Evolutionary conservation across 2,329 filamentous ascomycete genomes (phyloP), one percentile per base, ranked within the genome.

Genomic region (Graphium sp.): DNA sequence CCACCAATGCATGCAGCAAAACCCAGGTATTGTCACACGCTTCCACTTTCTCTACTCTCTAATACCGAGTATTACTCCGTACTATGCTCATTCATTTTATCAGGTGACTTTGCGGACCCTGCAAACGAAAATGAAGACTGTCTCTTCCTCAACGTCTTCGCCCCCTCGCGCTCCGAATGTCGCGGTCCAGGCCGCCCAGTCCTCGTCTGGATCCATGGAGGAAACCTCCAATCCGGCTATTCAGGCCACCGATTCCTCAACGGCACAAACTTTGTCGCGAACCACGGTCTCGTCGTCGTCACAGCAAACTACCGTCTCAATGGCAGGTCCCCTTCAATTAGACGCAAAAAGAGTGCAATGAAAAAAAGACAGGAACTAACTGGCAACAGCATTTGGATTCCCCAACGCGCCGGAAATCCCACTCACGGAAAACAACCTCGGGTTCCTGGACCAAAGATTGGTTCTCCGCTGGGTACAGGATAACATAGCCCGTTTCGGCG

Each of bases 401-500:
- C n/a, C n/a, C n/a, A n/a, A n/a, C n/a, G n/a, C n/a, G n/a, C n/a
- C n/a, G n/a, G n/a, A n/a, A n/a, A n/a, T n/a, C n/a, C n/a, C n/a
- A n/a, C n/a, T n/a, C n/a, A n/a, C n/a, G n/a, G n/a, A n/a, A n/a
- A n/a, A 62, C 2, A 78, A 77, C 35, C 41, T 73, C 3, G 72
- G 72, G 3, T 50, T 74, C 3, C 50, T 66, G 0, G 73, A 78
- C 37, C 71, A 76, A 41, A 51, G 67, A 15, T 48, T 69, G 7
- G 70, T 60, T 0, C 47, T 78, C 12, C 39, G 74, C 34, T 78
- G 73, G 73, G 58, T 73, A 0, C 60, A 66, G 4, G 66, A 74
- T 35, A 73, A 77, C 38, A 74, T 78, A 32, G 62, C 53, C 0
- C 52, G 60, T 1, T 80, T 79, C 42, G 74, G 74, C 3, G 74